Conservation (phyloP, 2,329 filamentous ascomycete species). For the Monosporascus sp. region DNA sequence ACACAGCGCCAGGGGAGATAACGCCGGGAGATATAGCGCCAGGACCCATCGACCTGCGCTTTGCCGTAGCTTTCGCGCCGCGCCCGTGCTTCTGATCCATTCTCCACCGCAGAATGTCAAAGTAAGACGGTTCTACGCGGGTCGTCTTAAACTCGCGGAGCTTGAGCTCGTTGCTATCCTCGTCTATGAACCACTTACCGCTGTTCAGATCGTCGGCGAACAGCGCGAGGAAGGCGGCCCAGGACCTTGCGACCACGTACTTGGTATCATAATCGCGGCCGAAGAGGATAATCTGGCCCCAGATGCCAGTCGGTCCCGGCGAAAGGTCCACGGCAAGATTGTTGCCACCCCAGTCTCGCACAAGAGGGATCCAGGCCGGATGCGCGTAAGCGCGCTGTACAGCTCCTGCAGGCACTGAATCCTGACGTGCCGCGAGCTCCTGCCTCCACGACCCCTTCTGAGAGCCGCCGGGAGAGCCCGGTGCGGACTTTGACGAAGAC, state of each 20-base stretch:
- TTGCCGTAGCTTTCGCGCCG: slow-evolving; percentile 36
- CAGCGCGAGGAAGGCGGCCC: slow-evolving; percentile 78
- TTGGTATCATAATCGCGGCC: slow-evolving; percentile 98
- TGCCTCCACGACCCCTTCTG: slow-evolving; percentile 71
- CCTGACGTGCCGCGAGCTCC: slow-evolving; percentile 77
- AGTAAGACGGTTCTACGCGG: slow-evolving; percentile 85
- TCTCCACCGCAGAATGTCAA: slow-evolving; percentile 93
- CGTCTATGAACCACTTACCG: slow-evolving; percentile 87
- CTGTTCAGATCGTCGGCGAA: slow-evolving; percentile 88
- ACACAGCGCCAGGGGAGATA: slow-evolving; percentile 29
- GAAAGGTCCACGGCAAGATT: slow-evolving; percentile 91
- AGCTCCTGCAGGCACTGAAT: slow-evolving; percentile 78
- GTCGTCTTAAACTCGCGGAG: slow-evolving; percentile 84
- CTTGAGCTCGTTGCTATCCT: slow-evolving; percentile 87
- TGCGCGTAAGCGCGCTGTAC: slow-evolving; percentile 93
- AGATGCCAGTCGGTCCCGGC: slow-evolving; percentile 81
- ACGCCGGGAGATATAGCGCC: slow-evolving; percentile 40
- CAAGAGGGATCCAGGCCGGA: slow-evolving; percentile 90
- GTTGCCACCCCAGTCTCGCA: slow-evolving; percentile 98
- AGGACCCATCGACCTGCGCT: slow-evolving; percentile 48
- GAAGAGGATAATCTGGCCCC: slow-evolving; percentile 96
- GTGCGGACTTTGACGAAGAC: slow-evolving; percentile 62
- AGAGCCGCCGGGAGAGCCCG: slow-evolving; percentile 40
- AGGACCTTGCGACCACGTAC: slow-evolving; percentile 90
- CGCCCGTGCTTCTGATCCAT: slow-evolving; percentile 93